Percentiles rank a stretch among this genome's conserved stretches.
phyloP scores from a whole-genome alignment of 2,329 filamentous ascomycete species.

The Tolypocladium tropicale region DNA sequence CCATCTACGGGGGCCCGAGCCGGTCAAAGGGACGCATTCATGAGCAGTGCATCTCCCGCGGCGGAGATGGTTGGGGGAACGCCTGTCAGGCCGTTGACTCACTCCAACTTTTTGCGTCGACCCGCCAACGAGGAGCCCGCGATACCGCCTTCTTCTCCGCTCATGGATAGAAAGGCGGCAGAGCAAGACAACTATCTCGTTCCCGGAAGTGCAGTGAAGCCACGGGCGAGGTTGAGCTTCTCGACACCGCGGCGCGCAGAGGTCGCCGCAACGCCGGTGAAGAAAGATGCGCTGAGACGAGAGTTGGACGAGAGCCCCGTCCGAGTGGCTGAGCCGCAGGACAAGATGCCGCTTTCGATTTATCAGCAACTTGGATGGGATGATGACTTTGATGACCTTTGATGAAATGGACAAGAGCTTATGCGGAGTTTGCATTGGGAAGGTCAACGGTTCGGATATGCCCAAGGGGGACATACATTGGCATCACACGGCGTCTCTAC shows the following conservation, averaged over 20 bases:
- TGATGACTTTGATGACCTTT: constrained; percentile 40
- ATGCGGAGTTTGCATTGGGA: constrained; percentile 6
- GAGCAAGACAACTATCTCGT: constrained; percentile 7
- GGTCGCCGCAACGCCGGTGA: constrained; percentile 28
- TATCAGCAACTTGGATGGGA: constrained; percentile 50
- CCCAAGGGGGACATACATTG: neutral
- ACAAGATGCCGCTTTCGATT: constrained; percentile 28
- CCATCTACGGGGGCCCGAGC: constrained; percentile 30
- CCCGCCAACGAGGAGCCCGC: constrained; percentile 14
- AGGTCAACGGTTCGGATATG: neutral
- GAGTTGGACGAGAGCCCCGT: constrained; percentile 7
- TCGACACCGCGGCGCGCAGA: constrained; percentile 7
- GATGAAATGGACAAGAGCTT: constrained; percentile 13
- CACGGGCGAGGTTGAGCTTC: constrained; percentile 9
- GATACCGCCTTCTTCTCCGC: constrained; percentile 26
- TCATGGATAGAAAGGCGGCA: constrained; percentile 14
- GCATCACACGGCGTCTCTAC: neutral
- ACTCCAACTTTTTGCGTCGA: constrained; percentile 18
- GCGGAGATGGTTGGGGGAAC: constrained; percentile 19
- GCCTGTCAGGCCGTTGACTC: constrained; percentile 14
- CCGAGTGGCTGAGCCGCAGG: constrained; percentile 9
- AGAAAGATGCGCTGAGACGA: constrained; percentile 16
- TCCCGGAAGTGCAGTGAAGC: constrained; percentile 6
- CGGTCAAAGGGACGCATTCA: constrained; percentile 19
- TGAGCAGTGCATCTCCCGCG: constrained; percentile 17